Base-by-base conservation (phyloP, 2,329 filamentous ascomycete species). In the Neonectria ditissima region DNA sequence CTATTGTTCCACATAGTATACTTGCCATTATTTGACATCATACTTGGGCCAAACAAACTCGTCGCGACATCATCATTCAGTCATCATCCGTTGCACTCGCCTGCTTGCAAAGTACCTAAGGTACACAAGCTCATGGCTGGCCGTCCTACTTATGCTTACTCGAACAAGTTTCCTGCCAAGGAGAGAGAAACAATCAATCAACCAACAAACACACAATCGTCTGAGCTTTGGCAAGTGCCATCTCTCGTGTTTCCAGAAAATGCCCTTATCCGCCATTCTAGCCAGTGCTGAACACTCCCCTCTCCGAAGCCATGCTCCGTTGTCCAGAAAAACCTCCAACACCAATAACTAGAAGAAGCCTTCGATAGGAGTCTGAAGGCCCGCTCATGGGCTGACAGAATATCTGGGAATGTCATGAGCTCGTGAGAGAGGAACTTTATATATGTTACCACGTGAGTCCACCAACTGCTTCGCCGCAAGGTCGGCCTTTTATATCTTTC, bases 391-490 rank as follows among this genome's bases (percentile, higher is more conserved):
- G 64, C 59, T 62, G 62, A 62, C 59, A 68, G 59, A 55, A 62
- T 65, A 67, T 64, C 70, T 71, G 67, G 59, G 59, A 70, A 74
- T 59, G 62, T 71, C 76, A 73, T 77, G 70, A 73, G 67, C 74
- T 78, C 76, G 76, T 78, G 73, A 78, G 74, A 76, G 74, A 75
- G 68, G 72, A 75, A 69, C 69, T 73, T 71, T 74, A 75, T 75
- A 73, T 71, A 70, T 71, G 67, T 72, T 68, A 64, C 64, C 69
- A 48, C 59, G 68, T 60, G 61, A 20, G n/a, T 73, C 62, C 65
- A 62, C 69, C 70, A 59, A 60, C 65, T 61, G 55, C 44, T 68
- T 62, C 54, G 48, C 54, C 66, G 57, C 61, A 65, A 62, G 61
- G 62, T 32, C 59, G 64, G 57, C 53, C 55, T 65, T 58, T 57